phyloP scores from a whole-genome alignment of 2,329 filamentous ascomycete genomes.

The Alternaria angustiovoidea region DNA sequence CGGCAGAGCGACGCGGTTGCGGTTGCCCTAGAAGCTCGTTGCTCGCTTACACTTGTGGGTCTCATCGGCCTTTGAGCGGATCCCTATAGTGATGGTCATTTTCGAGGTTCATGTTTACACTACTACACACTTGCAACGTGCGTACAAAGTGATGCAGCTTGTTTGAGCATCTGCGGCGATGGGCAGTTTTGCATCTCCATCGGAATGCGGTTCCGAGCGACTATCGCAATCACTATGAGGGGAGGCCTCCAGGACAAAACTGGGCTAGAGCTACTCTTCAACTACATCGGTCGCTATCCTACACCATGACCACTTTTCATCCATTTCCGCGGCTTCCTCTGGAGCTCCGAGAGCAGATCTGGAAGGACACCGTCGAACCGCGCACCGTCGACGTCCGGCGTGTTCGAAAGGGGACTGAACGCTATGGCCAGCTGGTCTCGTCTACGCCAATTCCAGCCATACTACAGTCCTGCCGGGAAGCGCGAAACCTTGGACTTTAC shows the following conservation, averaged over 20 bases:
- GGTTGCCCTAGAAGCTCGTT: slow-evolving; percentile 12
- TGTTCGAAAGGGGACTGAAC: no score
- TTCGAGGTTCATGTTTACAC: neutral
- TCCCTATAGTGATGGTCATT: neutral
- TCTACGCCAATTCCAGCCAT: no score
- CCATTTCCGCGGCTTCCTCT: no score
- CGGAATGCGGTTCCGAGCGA: neutral
- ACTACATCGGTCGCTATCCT: neutral
- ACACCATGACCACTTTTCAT: no score
- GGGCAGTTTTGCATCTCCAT: neutral
- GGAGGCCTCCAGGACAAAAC: neutral
- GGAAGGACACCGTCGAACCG: no score
- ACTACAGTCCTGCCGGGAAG: no score
- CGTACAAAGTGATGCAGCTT: neutral
- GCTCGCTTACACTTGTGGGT: slow-evolving; percentile 11
- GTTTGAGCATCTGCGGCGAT: no score
- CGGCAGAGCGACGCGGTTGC: slow-evolving; percentile 15
- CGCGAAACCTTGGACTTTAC: no score
- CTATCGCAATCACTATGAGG: neutral
- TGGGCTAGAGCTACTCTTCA: neutral
- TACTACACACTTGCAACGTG: neutral
- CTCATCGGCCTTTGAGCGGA: neutral
- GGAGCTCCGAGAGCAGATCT: no score
- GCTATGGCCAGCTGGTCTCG: no score
- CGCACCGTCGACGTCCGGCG: no score